Evolutionary conservation across 2,329 filamentous ascomycete species (phyloP), one percentile per base, ranked within the genome.

Genomic region (Aschersonia sp.): DNA sequence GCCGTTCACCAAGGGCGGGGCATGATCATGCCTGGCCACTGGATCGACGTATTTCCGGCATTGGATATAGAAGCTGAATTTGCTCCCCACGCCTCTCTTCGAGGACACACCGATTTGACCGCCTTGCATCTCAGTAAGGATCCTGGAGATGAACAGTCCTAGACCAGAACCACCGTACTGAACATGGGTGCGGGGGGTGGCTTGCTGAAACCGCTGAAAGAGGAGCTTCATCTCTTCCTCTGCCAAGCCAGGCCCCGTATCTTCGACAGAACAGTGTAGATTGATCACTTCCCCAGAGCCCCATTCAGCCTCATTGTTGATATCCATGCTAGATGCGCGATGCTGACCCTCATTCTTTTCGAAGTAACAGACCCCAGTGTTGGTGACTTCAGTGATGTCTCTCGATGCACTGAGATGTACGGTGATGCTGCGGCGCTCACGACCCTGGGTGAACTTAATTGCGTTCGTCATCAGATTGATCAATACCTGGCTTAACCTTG

Each of bases 21-120:
- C 56, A 10, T 56, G 55, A 40, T 68, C 64, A 32, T 55, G 62
- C n/a, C 68, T 64, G 2, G 61, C 50, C 5, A 64, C 58, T 6
- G 68, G 68, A 22, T 60, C 50, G 22, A 61, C 57, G 44, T 70
- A 78, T 65, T 74, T 79, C 56, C 78, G 77, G 47, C 78, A 77
- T 53, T 81, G 82, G 60, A 88, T 74, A 58, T 86, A 88, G 60
- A 89, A 88, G 31, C 78, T 81, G 61, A 88, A 88, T 0, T 78
- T 85, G 61, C 81, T 85, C 40, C 85, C 85, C 39, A 77, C 69
- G 10, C 81, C 83, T 49, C 78, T 73, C 51, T 76, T 68, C 0
- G 81, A 85, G 2, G 74, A 71, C 3, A 88, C 83, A 6, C 83
- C 83, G 48, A 88, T 86, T 58, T 87, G 82, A 2, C 85, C 85